phyloP scores from a whole-genome alignment of 148 eudicot species.

The Silene latifolia region DNA sequence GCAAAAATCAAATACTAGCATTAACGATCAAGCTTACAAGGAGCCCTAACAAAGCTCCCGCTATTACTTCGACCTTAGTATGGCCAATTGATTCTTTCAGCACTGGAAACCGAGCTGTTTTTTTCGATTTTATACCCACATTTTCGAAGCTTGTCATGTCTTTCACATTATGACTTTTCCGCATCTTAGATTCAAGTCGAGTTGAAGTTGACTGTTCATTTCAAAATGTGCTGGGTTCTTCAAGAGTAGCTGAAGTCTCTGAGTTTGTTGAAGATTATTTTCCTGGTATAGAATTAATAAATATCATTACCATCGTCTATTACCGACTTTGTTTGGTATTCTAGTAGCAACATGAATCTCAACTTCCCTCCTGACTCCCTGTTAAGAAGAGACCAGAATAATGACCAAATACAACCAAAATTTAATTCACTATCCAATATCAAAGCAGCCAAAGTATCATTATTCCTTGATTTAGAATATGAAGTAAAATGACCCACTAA shows the following conservation, averaged over 20 bases:
- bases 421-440: background rate
- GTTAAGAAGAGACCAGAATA: background rate
- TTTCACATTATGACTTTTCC: conserved; percentile 10
- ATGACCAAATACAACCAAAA: background rate
- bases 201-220: conserved; percentile 20
- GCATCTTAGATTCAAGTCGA: conserved; percentile 27
- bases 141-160: background rate
- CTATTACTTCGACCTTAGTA: conserved; percentile 79
- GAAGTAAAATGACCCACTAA: background rate
- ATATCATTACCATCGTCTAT: conserved; percentile 17
- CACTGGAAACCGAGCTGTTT: background rate
- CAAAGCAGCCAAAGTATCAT: background rate
- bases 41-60: conserved; percentile 77
- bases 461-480: background rate
- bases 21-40: conserved; percentile 55
- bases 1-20: conserved; percentile 24
- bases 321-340: conserved; percentile 23
- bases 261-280: conserved; percentile 22
- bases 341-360: conserved; percentile 59
- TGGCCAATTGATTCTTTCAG: conserved; percentile 77
- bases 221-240: conserved; percentile 21
- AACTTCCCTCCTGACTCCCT: conserved; percentile 96
- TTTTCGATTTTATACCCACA: conserved; percentile 19
- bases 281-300: conserved; percentile 6
- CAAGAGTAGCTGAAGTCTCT: conserved; percentile 23